These are phyloP conservation scores for Eucalyptus caleyi DNA, from an alignment of 345 rosid genomes.

Conservation along the genomic window DNA sequence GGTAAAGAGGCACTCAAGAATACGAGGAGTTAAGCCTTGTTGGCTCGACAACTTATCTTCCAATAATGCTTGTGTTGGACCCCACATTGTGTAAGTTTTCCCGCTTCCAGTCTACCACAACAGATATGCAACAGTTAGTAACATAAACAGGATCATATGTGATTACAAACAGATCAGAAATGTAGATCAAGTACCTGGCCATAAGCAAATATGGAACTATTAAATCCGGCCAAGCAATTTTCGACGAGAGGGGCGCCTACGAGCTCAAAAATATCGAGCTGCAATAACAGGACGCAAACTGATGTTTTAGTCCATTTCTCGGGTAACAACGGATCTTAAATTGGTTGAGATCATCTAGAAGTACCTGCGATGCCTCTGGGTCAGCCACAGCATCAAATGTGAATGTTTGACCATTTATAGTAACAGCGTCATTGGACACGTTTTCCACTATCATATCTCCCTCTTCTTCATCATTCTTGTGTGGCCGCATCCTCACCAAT, in stretches of 20 bases:
- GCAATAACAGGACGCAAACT: neutral
- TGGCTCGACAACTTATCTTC: conserved; percentile 48
- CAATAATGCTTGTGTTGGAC: conserved; percentile 73
- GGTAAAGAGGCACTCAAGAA: conserved; percentile 66
- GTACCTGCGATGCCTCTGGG: conserved; percentile 65
- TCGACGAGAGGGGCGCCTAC: conserved; percentile 91
- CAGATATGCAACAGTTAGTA: neutral
- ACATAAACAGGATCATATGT: neutral
- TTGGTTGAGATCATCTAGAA: neutral
- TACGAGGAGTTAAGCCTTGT: conserved; percentile 92
- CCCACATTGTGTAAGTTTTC: conserved; percentile 98
- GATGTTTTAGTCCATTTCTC: neutral
- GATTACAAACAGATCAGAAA: neutral
- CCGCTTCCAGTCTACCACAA: conserved; percentile 81
- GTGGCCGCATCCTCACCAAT: conserved; percentile 82
- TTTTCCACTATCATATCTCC: conserved; percentile 69
- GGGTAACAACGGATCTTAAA: neutral
- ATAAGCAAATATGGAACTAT: conserved; percentile 96
- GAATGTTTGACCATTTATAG: conserved; percentile 69
- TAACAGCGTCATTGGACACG: conserved; percentile 43
- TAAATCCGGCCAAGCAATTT: conserved; percentile 93
- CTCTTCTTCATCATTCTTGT: conserved; percentile 54
- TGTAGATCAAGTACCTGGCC: conserved; percentile 59
- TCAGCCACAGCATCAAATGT: conserved; percentile 86
- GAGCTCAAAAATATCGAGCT: conserved; percentile 79